Evolutionary conservation across 1,284 basidiomycete species (phyloP), one percentile per base, ranked within the genome.

Genomic region (Cryptococcus sp.): DNA sequence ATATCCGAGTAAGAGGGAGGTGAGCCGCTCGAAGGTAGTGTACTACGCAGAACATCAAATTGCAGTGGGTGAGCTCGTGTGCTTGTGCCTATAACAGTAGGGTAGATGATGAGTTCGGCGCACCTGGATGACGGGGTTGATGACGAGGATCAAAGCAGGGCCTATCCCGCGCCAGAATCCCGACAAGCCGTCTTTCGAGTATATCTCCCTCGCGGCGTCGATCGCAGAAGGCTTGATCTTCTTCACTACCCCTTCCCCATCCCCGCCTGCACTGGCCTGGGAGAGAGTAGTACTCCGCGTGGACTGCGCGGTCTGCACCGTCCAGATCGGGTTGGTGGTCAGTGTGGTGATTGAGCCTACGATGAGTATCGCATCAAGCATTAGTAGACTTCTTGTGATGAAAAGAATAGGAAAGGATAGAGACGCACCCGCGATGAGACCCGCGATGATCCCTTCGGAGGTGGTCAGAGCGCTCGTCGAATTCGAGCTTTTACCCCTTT

Each of bases 161-260:
- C 93, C 93, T 43, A 99, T 85, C n/a, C 96, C 96, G 54, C 93
- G 84, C 89, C 91, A 98, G 72, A 99, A 89, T 0, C 88, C 94
- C 20, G 83, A 76, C 20, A 86, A 67, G 13, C 95, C 95, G 71
- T 89, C 90, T 64, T 88, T 87, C 53, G 85, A 82, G 45, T 93
- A 68, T 61, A 99, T 91, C 62, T 84, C 84, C 55, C 83, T 78
- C 39, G 91, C 80, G 3, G 90, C 91, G 70, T 90, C 83, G 13
- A 86, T 54, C 61, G 90, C 83, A 8, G 87, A 84, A 16, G 88
- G 84, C 60, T 86, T 88, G 47, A 63, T 56, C 42, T 69, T 68
- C 47, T 62, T 67, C 35, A 52, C 58, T 40, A 50, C 63, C 42
- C 58, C 60, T 6, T 40, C 53, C 1, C 22, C n/a, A 11, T 41